Conservation (phyloP, 2,329 filamentous ascomycete genomes). For the Penicillium corylophilum region DNA sequence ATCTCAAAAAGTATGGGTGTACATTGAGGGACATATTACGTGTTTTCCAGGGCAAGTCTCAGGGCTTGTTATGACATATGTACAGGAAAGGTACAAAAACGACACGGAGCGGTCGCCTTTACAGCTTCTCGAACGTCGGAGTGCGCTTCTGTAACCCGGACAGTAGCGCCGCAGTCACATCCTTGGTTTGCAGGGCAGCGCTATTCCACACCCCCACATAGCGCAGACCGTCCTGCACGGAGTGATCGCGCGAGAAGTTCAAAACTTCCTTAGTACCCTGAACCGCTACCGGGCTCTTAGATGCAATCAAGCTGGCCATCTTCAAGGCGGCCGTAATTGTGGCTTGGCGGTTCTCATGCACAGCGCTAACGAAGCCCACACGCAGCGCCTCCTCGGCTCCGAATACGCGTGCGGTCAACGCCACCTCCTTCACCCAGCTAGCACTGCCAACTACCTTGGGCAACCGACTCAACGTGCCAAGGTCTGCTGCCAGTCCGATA, state of each 20-base stretch:
- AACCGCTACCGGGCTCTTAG: conserved; percentile 84
- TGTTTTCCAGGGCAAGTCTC: not conserved
- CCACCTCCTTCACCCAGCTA: conserved; percentile 52
- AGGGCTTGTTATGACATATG: not conserved
- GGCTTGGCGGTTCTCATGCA: conserved; percentile 55
- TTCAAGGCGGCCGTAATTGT: conserved; percentile 63
- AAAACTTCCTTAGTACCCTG: conserved; percentile 84
- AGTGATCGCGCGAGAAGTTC: conserved; percentile 77
- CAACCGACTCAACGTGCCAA: conserved; percentile 48
- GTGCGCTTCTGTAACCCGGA: conserved; percentile 76
- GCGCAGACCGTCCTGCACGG: conserved; percentile 71
- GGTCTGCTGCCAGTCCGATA: conserved; percentile 50
- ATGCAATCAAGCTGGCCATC: conserved; percentile 65
- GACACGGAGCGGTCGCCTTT: conserved; percentile 7
- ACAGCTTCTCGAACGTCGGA: conserved; percentile 83
- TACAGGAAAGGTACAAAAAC: not conserved
- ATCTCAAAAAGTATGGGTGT: not conserved
- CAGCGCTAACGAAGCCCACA: conserved; percentile 46
- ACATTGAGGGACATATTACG: not conserved
- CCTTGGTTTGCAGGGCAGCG: conserved; percentile 74
- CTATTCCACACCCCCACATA: conserved; percentile 90
- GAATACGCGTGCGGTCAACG: conserved; percentile 45
- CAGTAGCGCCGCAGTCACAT: conserved; percentile 71
- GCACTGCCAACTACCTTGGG: conserved; percentile 48
- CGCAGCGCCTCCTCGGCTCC: conserved; percentile 45